A percentile compares a stretch with the other conserved stretches of the same genome.
phyloP scores from a whole-genome alignment of 305 asterid genomes.

The Monarda citriodora region DNA sequence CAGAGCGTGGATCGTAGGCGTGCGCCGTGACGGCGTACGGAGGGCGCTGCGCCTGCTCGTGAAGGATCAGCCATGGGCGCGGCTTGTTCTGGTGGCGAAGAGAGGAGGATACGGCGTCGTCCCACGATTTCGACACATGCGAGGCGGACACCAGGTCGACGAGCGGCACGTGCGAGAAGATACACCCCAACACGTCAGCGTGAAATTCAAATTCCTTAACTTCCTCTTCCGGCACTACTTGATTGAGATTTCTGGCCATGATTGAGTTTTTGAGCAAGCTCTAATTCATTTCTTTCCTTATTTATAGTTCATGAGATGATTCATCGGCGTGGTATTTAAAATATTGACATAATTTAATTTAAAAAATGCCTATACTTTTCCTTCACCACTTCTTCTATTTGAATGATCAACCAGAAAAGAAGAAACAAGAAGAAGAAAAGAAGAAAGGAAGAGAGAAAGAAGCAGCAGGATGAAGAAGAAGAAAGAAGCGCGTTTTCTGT shows the following conservation, averaged over 20 bases:
- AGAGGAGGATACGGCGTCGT: conserved; percentile 45
- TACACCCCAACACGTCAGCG: conserved; percentile 47
- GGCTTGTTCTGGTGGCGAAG: conserved; percentile 45
- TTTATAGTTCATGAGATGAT: no score
- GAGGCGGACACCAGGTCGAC: conserved; percentile 49
- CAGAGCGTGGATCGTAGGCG: conserved; percentile 75
- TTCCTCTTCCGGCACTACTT: conserved; percentile 5
- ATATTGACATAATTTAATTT: no score
- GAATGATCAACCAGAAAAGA: no score
- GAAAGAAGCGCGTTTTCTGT: no score
- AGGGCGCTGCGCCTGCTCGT: conserved; percentile 41
- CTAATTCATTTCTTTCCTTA: neutral
- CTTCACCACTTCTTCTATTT: no score
- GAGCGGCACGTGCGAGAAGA: conserved; percentile 65
- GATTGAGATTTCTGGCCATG: neutral
- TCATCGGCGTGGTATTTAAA: no score
- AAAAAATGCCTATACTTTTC: no score
- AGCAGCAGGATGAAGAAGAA: no score
- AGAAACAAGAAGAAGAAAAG: no score
- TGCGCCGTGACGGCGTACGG: conserved; percentile 33
- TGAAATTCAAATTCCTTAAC: conserved; percentile 25
- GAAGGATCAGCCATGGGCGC: conserved; percentile 74
- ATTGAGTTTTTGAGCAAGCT: neutral
- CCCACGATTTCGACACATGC: conserved; percentile 62
- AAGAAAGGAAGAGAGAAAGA: no score